Evolutionary conservation across 345 rosid species (phyloP), one percentile per base, ranked within the genome.

Genomic region (Conringia planisiliqua): DNA sequence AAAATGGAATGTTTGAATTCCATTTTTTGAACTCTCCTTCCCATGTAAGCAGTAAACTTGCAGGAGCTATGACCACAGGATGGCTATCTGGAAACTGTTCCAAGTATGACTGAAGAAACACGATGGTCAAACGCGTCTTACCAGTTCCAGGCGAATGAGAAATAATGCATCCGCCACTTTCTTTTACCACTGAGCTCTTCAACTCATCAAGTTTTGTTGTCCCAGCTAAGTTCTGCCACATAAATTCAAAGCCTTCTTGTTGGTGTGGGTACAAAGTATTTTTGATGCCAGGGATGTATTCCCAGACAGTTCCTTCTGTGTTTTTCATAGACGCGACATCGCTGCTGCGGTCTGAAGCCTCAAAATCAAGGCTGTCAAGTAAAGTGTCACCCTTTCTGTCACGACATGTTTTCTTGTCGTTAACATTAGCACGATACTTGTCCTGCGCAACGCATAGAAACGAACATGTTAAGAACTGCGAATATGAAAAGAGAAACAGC

Each of bases 61-160:
- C 55, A 47, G 98, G 97, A 70, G 96, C 92, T 48, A 93, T 76
- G 44, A 93, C 85, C 12, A 91, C 80, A 4, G 97, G 96, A 63
- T 68, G 83, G 75, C 91, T 88, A 10, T 62, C 57, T 6, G 90
- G 90, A 66, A 73, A 86, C 64, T 79, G 40, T 64, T 80, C 52
- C 56, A 91, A 33, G 76, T 79, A 88, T 11, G 92, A 62, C 80
- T 87, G 87, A 35, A 93, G 82, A 79, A 91, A 91, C 24, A 82
- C 82, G 18, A 93, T 85, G 44, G 96, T 72, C 43, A 93, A 78
- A n/a, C 90, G 89, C 14, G 98, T 86, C 80, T 93, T 93, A 24
- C 97, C 97, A 0, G 98, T 89, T 33, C 98, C 97, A 4, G 96
- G 91, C 18, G 89, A 85, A 67, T 93, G 98, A 0, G 97, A 89